Conservation (phyloP, 1,284 basidiomycete genomes). For the Cerioporus squamosus region DNA sequence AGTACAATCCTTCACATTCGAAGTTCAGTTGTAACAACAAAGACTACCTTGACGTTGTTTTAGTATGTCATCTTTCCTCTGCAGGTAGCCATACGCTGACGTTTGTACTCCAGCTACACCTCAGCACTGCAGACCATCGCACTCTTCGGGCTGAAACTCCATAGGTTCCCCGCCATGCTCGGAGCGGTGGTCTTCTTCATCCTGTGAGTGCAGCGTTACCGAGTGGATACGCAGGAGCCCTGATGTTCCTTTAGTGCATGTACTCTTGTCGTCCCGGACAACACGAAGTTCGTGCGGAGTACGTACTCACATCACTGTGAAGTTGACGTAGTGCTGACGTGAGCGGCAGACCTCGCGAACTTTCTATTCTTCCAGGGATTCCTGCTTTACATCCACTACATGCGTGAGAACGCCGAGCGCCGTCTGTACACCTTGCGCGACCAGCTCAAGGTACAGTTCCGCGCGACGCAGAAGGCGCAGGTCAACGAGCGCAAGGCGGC, state of each 20-base stretch:
- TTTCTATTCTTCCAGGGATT: conserved; percentile 67
- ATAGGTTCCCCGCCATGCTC: conserved; percentile 66
- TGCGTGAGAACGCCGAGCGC: conserved; percentile 59
- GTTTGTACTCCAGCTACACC: conserved; percentile 42
- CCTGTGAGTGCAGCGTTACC: conserved; percentile 46
- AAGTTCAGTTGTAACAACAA: conserved; percentile 46
- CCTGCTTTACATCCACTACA: conserved; percentile 59
- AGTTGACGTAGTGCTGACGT: not conserved
- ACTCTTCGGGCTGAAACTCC: conserved; percentile 75
- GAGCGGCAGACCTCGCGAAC: conserved; percentile 60
- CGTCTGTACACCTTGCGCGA: conserved; percentile 65
- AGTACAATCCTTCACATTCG: conserved; percentile 41
- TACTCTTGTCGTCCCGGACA: conserved; percentile 57
- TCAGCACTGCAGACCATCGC: conserved; percentile 77
- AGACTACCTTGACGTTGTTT: conserved; percentile 65
- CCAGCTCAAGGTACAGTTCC: conserved; percentile 78
- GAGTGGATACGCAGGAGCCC: not conserved
- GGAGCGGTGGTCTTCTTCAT: conserved; percentile 64
- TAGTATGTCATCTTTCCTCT: conserved; percentile 54
- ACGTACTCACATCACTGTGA: no score
- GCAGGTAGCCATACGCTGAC: no score
- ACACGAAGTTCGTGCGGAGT: conserved; percentile 59
- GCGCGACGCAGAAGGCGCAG: conserved; percentile 84
- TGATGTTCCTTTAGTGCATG: conserved; percentile 44
- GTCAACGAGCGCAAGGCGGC: conserved; percentile 81